phyloP scores from a whole-genome alignment of 2,329 filamentous ascomycete species.

The Cladosporium sp. region DNA sequence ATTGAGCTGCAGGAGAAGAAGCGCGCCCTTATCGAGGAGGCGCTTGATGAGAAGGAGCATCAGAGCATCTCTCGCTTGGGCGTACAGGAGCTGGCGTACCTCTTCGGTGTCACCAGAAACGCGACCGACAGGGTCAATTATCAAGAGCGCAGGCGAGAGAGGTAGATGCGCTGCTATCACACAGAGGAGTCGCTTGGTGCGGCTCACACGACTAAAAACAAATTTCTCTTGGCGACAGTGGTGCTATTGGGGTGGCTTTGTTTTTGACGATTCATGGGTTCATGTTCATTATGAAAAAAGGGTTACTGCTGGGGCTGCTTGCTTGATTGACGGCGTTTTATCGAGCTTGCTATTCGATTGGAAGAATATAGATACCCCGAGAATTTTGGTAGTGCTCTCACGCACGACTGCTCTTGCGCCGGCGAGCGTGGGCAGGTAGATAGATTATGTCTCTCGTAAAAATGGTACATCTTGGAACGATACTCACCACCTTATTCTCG shows the following conservation, averaged over 20 bases:
- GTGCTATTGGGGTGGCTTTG: not conserved
- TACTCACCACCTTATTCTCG: too few species aligned
- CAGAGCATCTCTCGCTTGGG: conserved; percentile 64
- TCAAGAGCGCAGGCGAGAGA: conserved; percentile 6
- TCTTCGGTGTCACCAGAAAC: conserved; percentile 52
- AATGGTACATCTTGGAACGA: too few species aligned
- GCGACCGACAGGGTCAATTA: conserved; percentile 23
- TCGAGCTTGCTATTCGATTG: not conserved
- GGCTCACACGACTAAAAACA: not conserved
- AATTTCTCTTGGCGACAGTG: not conserved
- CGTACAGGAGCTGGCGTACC: conserved; percentile 62
- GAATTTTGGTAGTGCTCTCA: not conserved
- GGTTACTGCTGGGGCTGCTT: not conserved
- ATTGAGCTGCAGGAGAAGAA: conserved; percentile 74
- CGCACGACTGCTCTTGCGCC: not conserved
- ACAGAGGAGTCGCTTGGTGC: not conserved
- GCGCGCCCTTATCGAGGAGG: conserved; percentile 69
- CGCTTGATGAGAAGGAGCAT: conserved; percentile 71
- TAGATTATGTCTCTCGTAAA: not conserved
- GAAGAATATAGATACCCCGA: conserved; percentile 1
- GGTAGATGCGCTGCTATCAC: not conserved
- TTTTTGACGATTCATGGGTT: not conserved
- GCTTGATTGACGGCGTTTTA: not conserved
- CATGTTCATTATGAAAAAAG: not conserved
- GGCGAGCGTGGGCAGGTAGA: not conserved